Base-by-base conservation (phyloP, 352 stramenopile genomes). In the Hyphochytrium catenoides region DNA sequence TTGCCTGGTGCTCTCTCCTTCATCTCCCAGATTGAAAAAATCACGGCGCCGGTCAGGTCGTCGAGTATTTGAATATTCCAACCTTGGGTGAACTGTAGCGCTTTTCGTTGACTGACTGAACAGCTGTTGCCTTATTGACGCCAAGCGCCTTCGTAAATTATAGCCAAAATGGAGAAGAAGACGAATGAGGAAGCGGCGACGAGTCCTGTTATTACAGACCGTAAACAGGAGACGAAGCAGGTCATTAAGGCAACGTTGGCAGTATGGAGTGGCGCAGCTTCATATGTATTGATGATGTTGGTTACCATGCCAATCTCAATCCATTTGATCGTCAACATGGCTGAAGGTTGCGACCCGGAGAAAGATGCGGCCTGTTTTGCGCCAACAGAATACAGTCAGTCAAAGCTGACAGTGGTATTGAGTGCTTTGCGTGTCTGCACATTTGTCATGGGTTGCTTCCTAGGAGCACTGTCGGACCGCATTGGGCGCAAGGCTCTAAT, bases 261-360 rank as follows among this genome's bases (percentile, higher is more conserved):
- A 9, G 41, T 43, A 23, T 25, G 32, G 19, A 27, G 26, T 16
- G 41, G 26, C 5, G 41, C 41, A 5, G 41, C 26, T 6, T n/a
- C 36, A 11, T 47, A 47, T 22, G 15, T 47, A 6, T n/a, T 47
- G 20, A 47, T 47, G 41, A 21, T 47, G 21, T 47, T 47, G 22
- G 29, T 47, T 24, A 37, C 41, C 23, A 43, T 47, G 33, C 41
- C 41, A 3, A 16, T 45, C 4, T 43, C 41, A 11, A 37, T 47
- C 12, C 41, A 47, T 15, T 21, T 37, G 16, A 47, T 47, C 15
- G 36, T 47, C 21, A 47, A 47, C 37, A 27, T 26, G 16, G 23
- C n/a, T 17, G 38, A 47, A 11, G 41, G 41, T n/a, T 47, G 41
- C 41, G 41, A 47, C 36, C 24, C 33, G 5, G 35, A 46, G 12